Base-by-base conservation (phyloP, 179 eudicot genomes). In the Corrigiola litoralis region DNA sequence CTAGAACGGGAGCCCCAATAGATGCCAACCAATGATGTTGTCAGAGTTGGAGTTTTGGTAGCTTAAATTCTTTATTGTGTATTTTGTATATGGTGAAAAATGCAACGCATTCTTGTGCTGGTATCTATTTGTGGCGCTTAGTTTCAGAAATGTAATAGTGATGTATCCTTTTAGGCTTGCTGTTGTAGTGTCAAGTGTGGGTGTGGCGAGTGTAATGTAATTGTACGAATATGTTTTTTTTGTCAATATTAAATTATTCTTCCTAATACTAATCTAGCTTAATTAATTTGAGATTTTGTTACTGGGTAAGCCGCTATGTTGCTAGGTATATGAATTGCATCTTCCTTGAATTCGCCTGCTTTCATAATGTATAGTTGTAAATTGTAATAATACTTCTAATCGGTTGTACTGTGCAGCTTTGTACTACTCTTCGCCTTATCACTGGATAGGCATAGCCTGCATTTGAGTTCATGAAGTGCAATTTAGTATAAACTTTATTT, bases 1-100 rank as follows among this genome's bases (percentile, higher is more conserved):
- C 99, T 23, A 82, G 99, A 73, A 80, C 87, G 0, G 95, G 99
- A 23, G 50, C 86, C 41, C 72, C 96, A 16, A 77, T 94, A 9
- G 95, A 87, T 58, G 83, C 85, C 14, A 78, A 51, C 69, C 75
- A 60, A 79, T 53, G 78, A 71, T 32, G 69, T 16, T 37, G 17
- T 64, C 34, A 25, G 46, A 29, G 50, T 13, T 23, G 70, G 60
- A 40, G 70, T 48, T 66, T 32, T 65, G 65, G 64, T 38, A 12
- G 57, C 63, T 61, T 27, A 13, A 62, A 59, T 71, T 72, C 55
- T 57, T 75, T 70, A 11, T 67, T 67, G 79, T 77, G 76, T 56
- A 74, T 83, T 73, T 62, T 75, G 78, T 85, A 75, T 69, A 51
- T 51, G 71, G 86, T 69, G 79, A 70, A 74, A 49, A 60, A 60